These are phyloP conservation scores for Dactylella cylindrospora DNA, from an alignment of 2,329 filamentous ascomycete species.

Conservation along the genomic window DNA sequence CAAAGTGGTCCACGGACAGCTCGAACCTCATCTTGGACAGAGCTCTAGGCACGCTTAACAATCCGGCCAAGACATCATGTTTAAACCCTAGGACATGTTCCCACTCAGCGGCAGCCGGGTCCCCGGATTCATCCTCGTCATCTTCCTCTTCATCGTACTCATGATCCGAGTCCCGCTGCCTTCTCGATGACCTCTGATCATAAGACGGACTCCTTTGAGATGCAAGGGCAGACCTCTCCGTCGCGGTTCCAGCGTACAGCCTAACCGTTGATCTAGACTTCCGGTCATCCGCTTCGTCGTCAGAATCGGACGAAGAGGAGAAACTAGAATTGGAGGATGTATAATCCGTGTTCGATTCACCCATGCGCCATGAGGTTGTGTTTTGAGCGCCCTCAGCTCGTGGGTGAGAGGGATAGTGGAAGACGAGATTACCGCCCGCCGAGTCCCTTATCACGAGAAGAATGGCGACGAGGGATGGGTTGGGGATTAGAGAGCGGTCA, in stretches of 20 bases:
- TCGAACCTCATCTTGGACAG: slow-evolving; percentile 83
- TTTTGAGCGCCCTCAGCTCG: slow-evolving; percentile 52
- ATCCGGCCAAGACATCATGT: slow-evolving; percentile 74
- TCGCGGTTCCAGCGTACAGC: slow-evolving; percentile 40
- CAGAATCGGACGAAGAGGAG: slow-evolving; percentile 45
- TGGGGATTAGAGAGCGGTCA: slow-evolving; percentile 53
- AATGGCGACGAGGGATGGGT: slow-evolving; percentile 66
- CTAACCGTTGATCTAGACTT: slow-evolving; percentile 49
- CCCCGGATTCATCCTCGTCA: slow-evolving; percentile 57
- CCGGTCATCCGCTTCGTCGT: slow-evolving; percentile 49
- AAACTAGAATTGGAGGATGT: slow-evolving; percentile 50
- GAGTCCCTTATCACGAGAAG: slow-evolving; percentile 74
- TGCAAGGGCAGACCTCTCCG: slow-evolving; percentile 44
- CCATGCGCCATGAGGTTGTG: slow-evolving; percentile 46
- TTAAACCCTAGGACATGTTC: slow-evolving; percentile 73
- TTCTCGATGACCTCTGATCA: slow-evolving; percentile 33
- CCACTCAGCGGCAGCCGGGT: slow-evolving; percentile 56
- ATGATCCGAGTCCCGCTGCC: slow-evolving; percentile 45
- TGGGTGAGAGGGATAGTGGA: slow-evolving; percentile 74
- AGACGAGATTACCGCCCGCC: slow-evolving; percentile 78
- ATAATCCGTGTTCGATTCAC: slow-evolving; percentile 52
- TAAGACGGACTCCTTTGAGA: slow-evolving; percentile 42
- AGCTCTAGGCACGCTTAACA: slow-evolving; percentile 72
- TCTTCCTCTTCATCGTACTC: slow-evolving; percentile 51
- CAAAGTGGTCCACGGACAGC: slow-evolving; percentile 74